phyloP scores from a whole-genome alignment of 2,329 filamentous ascomycete genomes.

The Magnaporthiopsis incrustans region DNA sequence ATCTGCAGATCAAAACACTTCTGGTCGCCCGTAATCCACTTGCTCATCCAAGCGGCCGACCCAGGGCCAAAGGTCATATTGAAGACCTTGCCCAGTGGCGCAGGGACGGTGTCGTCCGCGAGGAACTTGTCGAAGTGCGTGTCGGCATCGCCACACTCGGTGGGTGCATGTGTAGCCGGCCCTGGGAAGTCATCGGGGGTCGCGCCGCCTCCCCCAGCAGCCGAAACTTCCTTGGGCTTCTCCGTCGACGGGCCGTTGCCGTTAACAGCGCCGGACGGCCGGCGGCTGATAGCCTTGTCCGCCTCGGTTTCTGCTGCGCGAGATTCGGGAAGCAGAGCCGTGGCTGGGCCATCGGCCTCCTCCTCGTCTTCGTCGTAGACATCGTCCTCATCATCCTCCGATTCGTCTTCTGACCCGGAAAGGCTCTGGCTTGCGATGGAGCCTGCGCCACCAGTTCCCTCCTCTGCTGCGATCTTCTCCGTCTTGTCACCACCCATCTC shows the following conservation, averaged over 20 bases:
- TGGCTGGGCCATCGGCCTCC: constrained; percentile 41
- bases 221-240: constrained; percentile 40
- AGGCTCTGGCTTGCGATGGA: constrained; percentile 36
- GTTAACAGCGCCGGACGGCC: constrained; percentile 54
- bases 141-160: constrained; percentile 72
- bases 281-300: constrained; percentile 60
- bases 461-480: constrained; percentile 61
- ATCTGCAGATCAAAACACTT: constrained; percentile 84
- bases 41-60: constrained; percentile 74
- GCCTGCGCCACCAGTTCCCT: constrained; percentile 19
- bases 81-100: constrained; percentile 88
- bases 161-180: constrained; percentile 70
- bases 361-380: constrained; percentile 51
- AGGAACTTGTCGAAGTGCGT: constrained; percentile 79
- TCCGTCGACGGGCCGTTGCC: constrained; percentile 38
- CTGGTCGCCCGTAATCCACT: constrained; percentile 78
- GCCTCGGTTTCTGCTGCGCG: constrained; percentile 41
- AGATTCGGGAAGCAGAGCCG: constrained; percentile 29
- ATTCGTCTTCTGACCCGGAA: constrained; percentile 21
- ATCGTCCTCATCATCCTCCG: constrained; percentile 41
- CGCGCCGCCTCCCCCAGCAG: constrained; percentile 18
- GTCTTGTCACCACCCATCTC: constrained; percentile 84
- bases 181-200: constrained; percentile 69
- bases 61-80: constrained; percentile 76
- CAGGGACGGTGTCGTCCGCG: constrained; percentile 77